Evolutionary conservation across 306 rosid genomes (phyloP).

Genomic region (Leucaena leucocephala): DNA sequence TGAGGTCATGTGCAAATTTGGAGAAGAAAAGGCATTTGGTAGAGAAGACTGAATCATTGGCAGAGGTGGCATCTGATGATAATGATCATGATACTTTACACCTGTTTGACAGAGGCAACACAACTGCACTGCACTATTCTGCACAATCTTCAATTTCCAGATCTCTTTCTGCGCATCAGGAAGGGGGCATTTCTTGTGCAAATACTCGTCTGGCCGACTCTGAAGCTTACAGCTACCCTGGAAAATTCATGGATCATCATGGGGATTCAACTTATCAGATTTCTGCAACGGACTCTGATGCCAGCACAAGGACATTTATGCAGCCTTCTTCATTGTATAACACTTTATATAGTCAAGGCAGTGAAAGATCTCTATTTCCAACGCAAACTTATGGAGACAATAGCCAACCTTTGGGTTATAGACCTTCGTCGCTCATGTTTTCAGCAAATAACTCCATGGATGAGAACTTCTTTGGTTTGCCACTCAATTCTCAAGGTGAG

Average conservation of each 20-base stretch:
- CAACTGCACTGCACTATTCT: constrained; percentile 40
- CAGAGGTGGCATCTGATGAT: constrained; percentile 43
- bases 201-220: constrained; percentile 44
- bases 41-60: constrained; percentile 46
- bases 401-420: constrained; percentile 41
- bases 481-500: constrained; percentile 95
- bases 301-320: constrained; percentile 42
- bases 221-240: constrained; percentile 50
- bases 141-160: constrained; percentile 48
- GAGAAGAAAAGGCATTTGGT: constrained; percentile 44
- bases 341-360: constrained; percentile 50
- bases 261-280: constrained; percentile 49
- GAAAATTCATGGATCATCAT: constrained; percentile 51
- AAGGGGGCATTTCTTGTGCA: not conserved
- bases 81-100: constrained; percentile 36
- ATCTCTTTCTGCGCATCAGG: constrained; percentile 48
- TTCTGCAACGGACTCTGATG: constrained; percentile 46
- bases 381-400: constrained; percentile 48
- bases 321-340: constrained; percentile 57
- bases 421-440: constrained; percentile 40
- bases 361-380: constrained; percentile 46
- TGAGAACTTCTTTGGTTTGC: constrained; percentile 68
- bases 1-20: constrained; percentile 50
- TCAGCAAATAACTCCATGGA: constrained; percentile 48
- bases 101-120: constrained; percentile 46